Evolutionary conservation across 306 rosid genomes (phyloP).

Genomic region (Echinosophora koreensis): DNA sequence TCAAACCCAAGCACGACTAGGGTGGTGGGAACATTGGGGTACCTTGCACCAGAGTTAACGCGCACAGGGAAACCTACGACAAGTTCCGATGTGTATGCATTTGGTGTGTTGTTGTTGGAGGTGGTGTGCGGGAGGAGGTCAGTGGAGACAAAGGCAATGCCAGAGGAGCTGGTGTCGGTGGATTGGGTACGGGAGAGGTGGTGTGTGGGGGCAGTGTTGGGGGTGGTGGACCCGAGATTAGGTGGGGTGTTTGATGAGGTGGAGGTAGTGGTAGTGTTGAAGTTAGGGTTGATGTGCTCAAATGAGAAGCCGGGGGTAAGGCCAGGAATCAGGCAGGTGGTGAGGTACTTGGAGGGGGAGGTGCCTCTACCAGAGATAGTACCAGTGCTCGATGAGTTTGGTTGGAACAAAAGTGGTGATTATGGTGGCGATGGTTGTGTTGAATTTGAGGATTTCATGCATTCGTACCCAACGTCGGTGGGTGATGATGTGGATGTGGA

Average conservation of each 20-base stretch:
- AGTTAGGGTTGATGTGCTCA: constrained; percentile 67
- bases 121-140: constrained; percentile 75
- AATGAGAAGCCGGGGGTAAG: constrained; percentile 48
- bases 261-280: constrained; percentile 59
- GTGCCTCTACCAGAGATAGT: constrained; percentile 45
- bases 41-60: constrained; percentile 70
- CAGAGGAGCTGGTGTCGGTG: constrained; percentile 67
- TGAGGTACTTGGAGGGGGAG: constrained; percentile 65
- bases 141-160: constrained; percentile 61
- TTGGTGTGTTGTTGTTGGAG: constrained; percentile 67
- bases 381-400: constrained; percentile 42
- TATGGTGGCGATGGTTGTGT: background rate
- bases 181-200: constrained; percentile 76
- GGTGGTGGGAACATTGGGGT: constrained; percentile 73
- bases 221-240: constrained; percentile 54
- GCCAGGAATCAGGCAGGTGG: constrained; percentile 59
- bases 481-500: constrained; percentile 58
- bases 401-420: constrained; percentile 6
- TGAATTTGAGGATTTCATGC: constrained; percentile 40
- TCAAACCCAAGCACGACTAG: constrained; percentile 63
- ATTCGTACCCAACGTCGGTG: constrained; percentile 46
- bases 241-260: constrained; percentile 52
- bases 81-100: constrained; percentile 67
- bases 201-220: constrained; percentile 51
- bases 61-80: constrained; percentile 63